Evolutionary conservation across 163 green algal genomes (phyloP).

Genomic region (Scenedesmus sp.): DNA sequence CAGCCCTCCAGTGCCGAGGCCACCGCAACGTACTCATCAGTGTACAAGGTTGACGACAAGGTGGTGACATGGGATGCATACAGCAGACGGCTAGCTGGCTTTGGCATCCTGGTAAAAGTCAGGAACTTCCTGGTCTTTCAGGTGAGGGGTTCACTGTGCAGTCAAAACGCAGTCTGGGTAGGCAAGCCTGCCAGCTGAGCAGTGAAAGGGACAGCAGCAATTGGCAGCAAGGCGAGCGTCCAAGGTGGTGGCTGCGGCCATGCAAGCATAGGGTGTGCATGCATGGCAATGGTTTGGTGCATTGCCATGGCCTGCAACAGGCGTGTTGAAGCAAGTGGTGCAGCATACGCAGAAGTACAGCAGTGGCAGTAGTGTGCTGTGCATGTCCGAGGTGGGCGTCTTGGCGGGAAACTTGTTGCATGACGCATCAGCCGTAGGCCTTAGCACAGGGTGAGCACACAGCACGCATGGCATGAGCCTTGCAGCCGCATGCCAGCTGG

Average conservation of each 20-base stretch:
- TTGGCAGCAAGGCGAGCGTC: not conserved
- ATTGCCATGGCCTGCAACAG: not conserved
- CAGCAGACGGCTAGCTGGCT: slow-evolving; percentile 81
- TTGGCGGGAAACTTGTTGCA: not conserved
- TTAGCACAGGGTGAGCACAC: not conserved
- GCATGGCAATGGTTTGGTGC: not conserved
- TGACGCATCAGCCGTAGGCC: not conserved
- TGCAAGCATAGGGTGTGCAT: not conserved
- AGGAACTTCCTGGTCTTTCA: slow-evolving; percentile 99
- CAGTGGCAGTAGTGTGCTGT: not conserved
- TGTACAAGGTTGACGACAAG: slow-evolving; percentile 76
- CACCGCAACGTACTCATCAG: slow-evolving; percentile 50
- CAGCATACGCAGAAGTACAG: not conserved
- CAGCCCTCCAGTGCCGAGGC: slow-evolving; percentile 57
- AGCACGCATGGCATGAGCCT: not conserved
- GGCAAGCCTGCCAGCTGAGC: not conserved
- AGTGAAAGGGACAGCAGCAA: not conserved
- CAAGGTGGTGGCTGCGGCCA: not conserved
- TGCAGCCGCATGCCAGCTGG: not conserved
- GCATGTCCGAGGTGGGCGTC: not conserved
- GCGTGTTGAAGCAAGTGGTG: not conserved
- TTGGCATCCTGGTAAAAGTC: slow-evolving; percentile 95
- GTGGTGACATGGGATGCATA: slow-evolving; percentile 89
- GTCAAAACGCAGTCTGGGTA: not conserved
- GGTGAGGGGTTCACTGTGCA: slow-evolving; percentile 64